Conservation (phyloP, 495 filamentous ascomycete genomes). For the Delitschia confertaspora region DNA sequence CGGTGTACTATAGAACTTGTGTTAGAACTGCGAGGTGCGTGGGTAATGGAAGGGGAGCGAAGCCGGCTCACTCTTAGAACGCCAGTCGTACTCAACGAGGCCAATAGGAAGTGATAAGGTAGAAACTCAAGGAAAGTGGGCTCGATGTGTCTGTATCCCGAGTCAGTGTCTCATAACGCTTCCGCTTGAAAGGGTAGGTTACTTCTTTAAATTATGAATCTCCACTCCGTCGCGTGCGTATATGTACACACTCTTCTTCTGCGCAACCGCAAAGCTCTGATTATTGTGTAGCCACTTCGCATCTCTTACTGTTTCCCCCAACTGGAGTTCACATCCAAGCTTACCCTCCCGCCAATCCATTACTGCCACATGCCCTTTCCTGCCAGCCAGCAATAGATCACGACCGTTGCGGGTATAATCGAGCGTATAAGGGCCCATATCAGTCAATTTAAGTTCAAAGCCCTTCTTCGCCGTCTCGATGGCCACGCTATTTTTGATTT, state of each 20-base stretch:
- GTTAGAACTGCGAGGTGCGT: conserved; percentile 76
- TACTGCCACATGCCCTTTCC: conserved; percentile 90
- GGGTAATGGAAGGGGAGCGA: conserved; percentile 33
- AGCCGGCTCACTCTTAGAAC: not conserved
- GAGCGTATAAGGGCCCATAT: conserved; percentile 72
- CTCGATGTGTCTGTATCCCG: too few relatives aligned
- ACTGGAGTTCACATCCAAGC: conserved; percentile 79
- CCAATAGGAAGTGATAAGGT: conserved; percentile 90
- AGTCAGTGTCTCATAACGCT: too few relatives aligned
- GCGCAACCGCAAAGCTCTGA: conserved; percentile 92
- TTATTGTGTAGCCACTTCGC: conserved; percentile 92
- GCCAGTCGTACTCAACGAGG: conserved; percentile 57
- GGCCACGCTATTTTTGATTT: conserved; percentile 65
- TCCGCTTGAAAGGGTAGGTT: too few relatives aligned
- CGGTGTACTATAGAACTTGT: conserved; percentile 93
- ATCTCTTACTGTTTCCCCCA: conserved; percentile 82
- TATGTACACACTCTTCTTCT: conserved; percentile 94
- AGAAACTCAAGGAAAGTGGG: conserved; percentile 93
- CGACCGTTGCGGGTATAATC: conserved; percentile 88
- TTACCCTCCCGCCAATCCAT: conserved; percentile 96
- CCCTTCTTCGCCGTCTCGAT: conserved; percentile 82
- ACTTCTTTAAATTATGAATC: conserved; percentile 77
- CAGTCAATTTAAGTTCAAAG: conserved; percentile 78
- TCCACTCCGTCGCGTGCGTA: conserved; percentile 87
- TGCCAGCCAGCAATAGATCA: conserved; percentile 71